Evolutionary conservation across 441 rosid species (phyloP).

Genomic region (Kokia cookei): DNA sequence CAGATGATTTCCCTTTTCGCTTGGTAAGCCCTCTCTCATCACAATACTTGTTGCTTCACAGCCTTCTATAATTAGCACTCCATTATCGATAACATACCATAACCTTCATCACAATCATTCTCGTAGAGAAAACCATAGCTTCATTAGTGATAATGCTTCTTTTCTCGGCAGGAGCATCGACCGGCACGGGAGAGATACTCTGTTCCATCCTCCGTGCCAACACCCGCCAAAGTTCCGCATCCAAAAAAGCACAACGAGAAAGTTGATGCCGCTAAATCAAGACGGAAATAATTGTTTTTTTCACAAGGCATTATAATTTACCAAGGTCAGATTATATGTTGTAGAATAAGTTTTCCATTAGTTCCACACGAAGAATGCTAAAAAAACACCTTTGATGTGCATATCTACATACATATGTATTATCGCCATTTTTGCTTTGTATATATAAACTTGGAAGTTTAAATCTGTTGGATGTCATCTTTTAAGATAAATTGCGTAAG

Average conservation of each 20-base stretch:
- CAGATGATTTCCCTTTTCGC: constrained; percentile 86
- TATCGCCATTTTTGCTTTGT: constrained; percentile 20
- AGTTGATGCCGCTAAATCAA: constrained; percentile 26
- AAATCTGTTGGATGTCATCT: background rate
- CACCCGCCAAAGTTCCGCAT: constrained; percentile 15
- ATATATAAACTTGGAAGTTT: background rate
- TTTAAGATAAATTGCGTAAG: background rate
- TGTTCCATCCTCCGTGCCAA: constrained; percentile 12
- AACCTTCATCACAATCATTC: too few species aligned
- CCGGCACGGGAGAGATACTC: constrained; percentile 33
- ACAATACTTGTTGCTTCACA: background rate
- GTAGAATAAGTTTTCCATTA: constrained; percentile 13
- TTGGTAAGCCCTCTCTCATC: constrained; percentile 32
- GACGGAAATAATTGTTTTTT: constrained; percentile 27
- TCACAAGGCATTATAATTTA: constrained; percentile 3
- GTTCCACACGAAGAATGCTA: background rate
- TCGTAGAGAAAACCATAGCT: too few species aligned
- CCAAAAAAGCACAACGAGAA: constrained; percentile 26
- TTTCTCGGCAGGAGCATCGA: constrained; percentile 50
- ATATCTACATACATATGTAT: constrained; percentile 2
- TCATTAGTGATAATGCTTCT: background rate
- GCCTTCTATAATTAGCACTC: background rate
- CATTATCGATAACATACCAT: too few species aligned
- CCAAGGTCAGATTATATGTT: constrained; percentile 7
- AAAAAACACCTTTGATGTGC: constrained; percentile 18